Percentiles rank a stretch among this genome's conserved stretches.
These are phyloP conservation scores for Yarrowia hollandica DNA, from an alignment of 805 yeast species.

Conservation along the genomic window DNA sequence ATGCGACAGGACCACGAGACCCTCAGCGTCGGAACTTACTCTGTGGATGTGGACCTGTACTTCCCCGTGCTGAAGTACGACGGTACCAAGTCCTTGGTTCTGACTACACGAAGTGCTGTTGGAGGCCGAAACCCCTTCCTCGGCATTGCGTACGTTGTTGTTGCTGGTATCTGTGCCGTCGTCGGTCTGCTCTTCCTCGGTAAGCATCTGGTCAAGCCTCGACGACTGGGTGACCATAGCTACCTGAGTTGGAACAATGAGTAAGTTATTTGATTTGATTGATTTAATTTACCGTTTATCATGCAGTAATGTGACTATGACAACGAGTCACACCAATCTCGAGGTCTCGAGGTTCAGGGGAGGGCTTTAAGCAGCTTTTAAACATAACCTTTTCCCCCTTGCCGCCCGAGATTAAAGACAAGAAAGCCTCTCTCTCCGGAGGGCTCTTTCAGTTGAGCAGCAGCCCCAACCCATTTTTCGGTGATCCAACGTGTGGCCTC, in stretches of 20 bases:
- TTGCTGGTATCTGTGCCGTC: slow-evolving; percentile 72
- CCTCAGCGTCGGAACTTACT: slow-evolving; percentile 67
- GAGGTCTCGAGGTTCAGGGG: too few species aligned
- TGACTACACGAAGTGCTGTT: slow-evolving; percentile 77
- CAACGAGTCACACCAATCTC: neutral
- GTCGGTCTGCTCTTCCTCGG: slow-evolving; percentile 74
- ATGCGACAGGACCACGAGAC: slow-evolving; percentile 63
- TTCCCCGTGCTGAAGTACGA: slow-evolving; percentile 83
- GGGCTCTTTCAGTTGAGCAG: too few species aligned
- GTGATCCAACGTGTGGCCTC: too few species aligned
- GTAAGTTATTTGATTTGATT: neutral
- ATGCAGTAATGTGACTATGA: too few species aligned
- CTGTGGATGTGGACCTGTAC: slow-evolving; percentile 65
- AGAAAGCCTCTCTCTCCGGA: too few species aligned
- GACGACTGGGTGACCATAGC: slow-evolving; percentile 79
- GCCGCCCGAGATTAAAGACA: too few species aligned
- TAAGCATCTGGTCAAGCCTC: slow-evolving; percentile 81
- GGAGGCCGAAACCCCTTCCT: slow-evolving; percentile 87
- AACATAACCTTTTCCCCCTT: too few species aligned
- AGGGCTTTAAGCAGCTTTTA: too few species aligned
- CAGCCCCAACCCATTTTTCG: too few species aligned
- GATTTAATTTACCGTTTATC: too few species aligned
- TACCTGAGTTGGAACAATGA: slow-evolving; percentile 53
- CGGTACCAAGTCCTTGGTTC: slow-evolving; percentile 80
- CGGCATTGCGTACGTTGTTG: slow-evolving; percentile 81